These are phyloP conservation scores for Teratosphaeria gauchensis DNA, from an alignment of 2,329 filamentous ascomycete species.

Conservation along the genomic window DNA sequence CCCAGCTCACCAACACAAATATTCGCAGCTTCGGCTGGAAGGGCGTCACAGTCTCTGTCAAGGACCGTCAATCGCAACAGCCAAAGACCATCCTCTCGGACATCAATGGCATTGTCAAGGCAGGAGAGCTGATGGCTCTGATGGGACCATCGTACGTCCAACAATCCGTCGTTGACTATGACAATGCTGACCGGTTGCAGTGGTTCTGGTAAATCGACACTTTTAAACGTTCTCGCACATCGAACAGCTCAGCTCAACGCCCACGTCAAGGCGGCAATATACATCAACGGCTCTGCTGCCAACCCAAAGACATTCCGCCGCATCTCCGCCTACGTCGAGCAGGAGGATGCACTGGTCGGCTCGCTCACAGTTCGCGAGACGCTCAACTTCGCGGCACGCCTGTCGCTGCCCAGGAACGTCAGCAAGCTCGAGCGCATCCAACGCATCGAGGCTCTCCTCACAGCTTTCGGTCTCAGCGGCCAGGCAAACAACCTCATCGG, in stretches of 20 bases:
- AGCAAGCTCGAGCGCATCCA: conserved; percentile 49
- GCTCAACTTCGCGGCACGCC: conserved; percentile 63
- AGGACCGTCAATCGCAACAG: conserved; percentile 57
- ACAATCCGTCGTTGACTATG: not conserved
- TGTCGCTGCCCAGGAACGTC: conserved; percentile 46
- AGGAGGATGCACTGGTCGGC: conserved; percentile 76
- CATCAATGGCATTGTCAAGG: conserved; percentile 54
- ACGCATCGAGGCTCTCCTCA: conserved; percentile 57
- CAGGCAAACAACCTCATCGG: conserved; percentile 67
- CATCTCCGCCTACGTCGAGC: conserved; percentile 71
- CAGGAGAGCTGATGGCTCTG: conserved; percentile 65
- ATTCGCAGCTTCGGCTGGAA: conserved; percentile 59
- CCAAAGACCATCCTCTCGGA: conserved; percentile 54
- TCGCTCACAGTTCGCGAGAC: conserved; percentile 74
- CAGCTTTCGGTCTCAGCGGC: conserved; percentile 60
- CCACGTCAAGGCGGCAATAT: conserved; percentile 43
- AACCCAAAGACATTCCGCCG: conserved; percentile 49
- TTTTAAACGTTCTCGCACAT: conserved; percentile 69
- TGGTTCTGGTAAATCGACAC: conserved; percentile 67
- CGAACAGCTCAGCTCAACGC: conserved; percentile 46
- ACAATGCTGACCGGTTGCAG: conserved; percentile 18
- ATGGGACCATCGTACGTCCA: conserved; percentile 59
- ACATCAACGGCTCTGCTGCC: conserved; percentile 53
- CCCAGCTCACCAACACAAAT: conserved; percentile 52
- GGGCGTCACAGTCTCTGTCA: conserved; percentile 59